These are phyloP conservation scores for Fusarium siculi DNA, from an alignment of 2,329 filamentous ascomycete genomes.

Conservation along the genomic window DNA sequence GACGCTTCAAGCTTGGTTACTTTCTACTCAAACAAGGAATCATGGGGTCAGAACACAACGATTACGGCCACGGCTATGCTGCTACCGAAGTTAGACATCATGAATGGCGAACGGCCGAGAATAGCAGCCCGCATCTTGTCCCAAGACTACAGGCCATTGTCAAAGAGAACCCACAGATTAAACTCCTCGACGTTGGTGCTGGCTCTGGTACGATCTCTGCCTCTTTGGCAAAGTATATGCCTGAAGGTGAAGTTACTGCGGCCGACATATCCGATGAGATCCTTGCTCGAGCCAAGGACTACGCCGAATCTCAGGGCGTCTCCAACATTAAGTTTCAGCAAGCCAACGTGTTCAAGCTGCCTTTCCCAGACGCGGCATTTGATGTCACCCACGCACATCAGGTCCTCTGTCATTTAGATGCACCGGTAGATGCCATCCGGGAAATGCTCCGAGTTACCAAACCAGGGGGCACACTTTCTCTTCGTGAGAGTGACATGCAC, in stretches of 20 bases:
- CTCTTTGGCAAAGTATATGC: slow-evolving; percentile 53
- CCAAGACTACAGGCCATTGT: slow-evolving; percentile 48
- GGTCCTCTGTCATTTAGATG: slow-evolving; percentile 54
- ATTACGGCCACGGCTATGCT: slow-evolving; percentile 44
- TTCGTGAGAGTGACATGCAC: slow-evolving; percentile 46
- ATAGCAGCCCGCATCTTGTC: slow-evolving; percentile 56
- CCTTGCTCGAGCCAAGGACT: slow-evolving; percentile 41
- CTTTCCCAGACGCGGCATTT: slow-evolving; percentile 53
- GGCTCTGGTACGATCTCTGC: slow-evolving; percentile 61
- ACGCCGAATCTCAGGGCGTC: slow-evolving; percentile 36
- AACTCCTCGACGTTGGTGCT: slow-evolving; percentile 60
- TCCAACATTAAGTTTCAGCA: slow-evolving; percentile 44
- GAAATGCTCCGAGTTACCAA: slow-evolving; percentile 58
- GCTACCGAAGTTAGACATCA: slow-evolving; percentile 45
- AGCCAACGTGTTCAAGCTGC: slow-evolving; percentile 48
- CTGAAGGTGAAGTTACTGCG: slow-evolving; percentile 50
- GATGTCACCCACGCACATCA: slow-evolving; percentile 58
- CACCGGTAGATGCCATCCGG: slow-evolving; percentile 47
- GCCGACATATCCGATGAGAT: slow-evolving; percentile 48
- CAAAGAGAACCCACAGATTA: slow-evolving; percentile 46
- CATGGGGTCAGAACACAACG: slow-evolving; percentile 41
- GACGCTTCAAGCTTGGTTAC: neutral
- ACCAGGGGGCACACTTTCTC: slow-evolving; percentile 55
- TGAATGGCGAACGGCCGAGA: slow-evolving; percentile 55
- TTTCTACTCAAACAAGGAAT: neutral